Conservation (phyloP, 2,329 filamentous ascomycete species). For the Penicillium concentricum region DNA sequence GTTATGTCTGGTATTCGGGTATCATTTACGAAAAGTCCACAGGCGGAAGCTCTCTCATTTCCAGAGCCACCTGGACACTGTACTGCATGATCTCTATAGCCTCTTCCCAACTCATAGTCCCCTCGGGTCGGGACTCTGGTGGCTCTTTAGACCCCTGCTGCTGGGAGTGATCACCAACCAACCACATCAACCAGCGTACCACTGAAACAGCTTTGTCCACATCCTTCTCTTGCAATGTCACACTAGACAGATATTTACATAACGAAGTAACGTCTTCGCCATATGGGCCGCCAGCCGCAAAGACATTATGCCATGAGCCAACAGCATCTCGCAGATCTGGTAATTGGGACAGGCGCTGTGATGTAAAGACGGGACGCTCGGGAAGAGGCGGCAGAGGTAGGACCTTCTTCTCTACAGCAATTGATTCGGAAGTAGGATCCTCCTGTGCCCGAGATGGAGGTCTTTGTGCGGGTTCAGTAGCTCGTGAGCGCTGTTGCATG, state of each 20-base stretch:
- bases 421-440: constrained; percentile 14
- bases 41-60: constrained; percentile 46
- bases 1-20: neutral
- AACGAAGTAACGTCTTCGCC: constrained; percentile 73
- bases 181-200: constrained; percentile 61
- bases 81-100: constrained; percentile 43
- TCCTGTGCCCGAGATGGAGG: constrained; percentile 16
- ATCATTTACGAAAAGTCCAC: constrained; percentile 41
- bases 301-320: constrained; percentile 72
- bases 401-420: constrained; percentile 27
- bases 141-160: constrained; percentile 38
- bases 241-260: constrained; percentile 67
- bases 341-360: constrained; percentile 53
- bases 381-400: constrained; percentile 50
- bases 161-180: constrained; percentile 34
- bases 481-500: constrained; percentile 57
- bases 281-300: constrained; percentile 73
- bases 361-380: constrained; percentile 61
- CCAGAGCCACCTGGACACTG: constrained; percentile 44
- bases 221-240: constrained; percentile 74
- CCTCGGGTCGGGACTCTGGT: constrained; percentile 33
- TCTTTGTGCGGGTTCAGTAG: constrained; percentile 42
- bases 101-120: constrained; percentile 33
- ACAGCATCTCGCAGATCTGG: constrained; percentile 72
- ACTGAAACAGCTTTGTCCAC: constrained; percentile 71